Base-by-base conservation (phyloP, 495 filamentous ascomycete genomes). In the Trichodelitschia bisporula region DNA sequence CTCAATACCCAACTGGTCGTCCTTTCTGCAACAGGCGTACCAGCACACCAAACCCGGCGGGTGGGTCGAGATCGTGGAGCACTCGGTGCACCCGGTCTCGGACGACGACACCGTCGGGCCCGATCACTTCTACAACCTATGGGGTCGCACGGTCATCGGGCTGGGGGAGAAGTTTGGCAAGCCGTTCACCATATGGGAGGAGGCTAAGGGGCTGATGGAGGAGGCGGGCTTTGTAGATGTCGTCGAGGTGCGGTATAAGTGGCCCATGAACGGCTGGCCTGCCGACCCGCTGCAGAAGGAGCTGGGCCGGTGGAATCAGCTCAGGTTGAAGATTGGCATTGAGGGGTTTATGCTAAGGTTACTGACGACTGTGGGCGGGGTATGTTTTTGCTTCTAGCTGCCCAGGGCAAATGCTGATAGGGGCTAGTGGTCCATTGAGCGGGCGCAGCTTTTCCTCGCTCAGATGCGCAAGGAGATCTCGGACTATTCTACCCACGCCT, bases 21-120 rank as follows among this genome's bases (percentile, higher is more conserved):
- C 31, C 26, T 44, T 42, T 28, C 35, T 41, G 10, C 5, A 24
- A 14, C 40, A 46, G 26, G 40, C 36, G 3, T 42, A 33, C 36
- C 26, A 32, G 21, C 36, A 41, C 34, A 26, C 35, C 8, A 36
- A 37, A 28, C 47, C 47, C 19, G 46, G 44, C 10, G 47, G 46
- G 20, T 47, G 35, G 41, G 27, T 51, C 16, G 46, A 51, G 32
- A 32, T 39, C 5, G 34, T 43, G 4, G 45, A 48, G 28, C 32
- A 36, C 21, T 37, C 28, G 15, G 40, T 46, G 1, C 24, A 35
- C 15, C 40, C 40, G 0, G 36, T 29, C 0, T 29, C 37, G 19
- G 38, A 43, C 14, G 45, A 45, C 26, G 42, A 26, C 9, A 37
- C 30, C 17, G 19, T 41, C n/a, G 29, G 23, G 10, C 26, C 36